Conservation (phyloP, 2,329 filamentous ascomycete genomes). For the Ophiocordyceps sinensis region DNA sequence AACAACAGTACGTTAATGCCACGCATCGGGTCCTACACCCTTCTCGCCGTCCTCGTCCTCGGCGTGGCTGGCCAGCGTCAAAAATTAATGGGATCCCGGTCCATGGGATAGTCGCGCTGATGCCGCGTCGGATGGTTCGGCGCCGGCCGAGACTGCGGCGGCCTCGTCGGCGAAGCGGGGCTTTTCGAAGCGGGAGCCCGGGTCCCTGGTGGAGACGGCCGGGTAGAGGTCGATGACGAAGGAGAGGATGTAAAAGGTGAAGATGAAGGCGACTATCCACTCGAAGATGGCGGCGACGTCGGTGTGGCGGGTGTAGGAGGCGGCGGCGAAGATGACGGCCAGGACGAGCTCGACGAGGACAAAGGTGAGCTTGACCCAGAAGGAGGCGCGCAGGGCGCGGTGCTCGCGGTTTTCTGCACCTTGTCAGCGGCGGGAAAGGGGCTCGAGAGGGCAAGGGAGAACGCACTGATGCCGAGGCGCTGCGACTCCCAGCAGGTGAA, state of each 20-base stretch:
- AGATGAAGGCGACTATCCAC: constrained; percentile 66
- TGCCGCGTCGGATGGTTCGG: constrained; percentile 2
- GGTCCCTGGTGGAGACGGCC: constrained; percentile 44
- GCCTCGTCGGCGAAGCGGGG: constrained; percentile 11
- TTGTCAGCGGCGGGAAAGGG: not conserved
- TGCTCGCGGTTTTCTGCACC: constrained; percentile 54
- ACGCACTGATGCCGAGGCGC: constrained; percentile 57
- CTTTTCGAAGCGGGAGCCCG: constrained; percentile 15
- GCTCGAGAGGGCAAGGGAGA: constrained; percentile 4
- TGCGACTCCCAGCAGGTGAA: constrained; percentile 88
- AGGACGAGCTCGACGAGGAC: constrained; percentile 67
- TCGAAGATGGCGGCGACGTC: constrained; percentile 69
- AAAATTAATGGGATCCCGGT: constrained; percentile 7
- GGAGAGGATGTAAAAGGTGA: constrained; percentile 74
- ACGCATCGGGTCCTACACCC: too few relatives aligned
- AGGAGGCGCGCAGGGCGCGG: constrained; percentile 59
- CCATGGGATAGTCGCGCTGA: constrained; percentile 9
- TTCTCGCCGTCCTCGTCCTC: not conserved
- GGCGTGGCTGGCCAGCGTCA: not conserved
- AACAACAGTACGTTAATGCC: too few relatives aligned
- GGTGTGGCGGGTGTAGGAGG: constrained; percentile 30
- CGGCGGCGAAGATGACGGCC: constrained; percentile 55
- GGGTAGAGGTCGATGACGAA: constrained; percentile 83
- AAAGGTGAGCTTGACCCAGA: constrained; percentile 79
- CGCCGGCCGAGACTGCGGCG: not conserved